A percentile compares a stretch with the other conserved stretches of the same genome.
These are phyloP conservation scores for Paspalum notatum DNA, from an alignment of 176 grass and related monocot species.

Conservation along the genomic window DNA sequence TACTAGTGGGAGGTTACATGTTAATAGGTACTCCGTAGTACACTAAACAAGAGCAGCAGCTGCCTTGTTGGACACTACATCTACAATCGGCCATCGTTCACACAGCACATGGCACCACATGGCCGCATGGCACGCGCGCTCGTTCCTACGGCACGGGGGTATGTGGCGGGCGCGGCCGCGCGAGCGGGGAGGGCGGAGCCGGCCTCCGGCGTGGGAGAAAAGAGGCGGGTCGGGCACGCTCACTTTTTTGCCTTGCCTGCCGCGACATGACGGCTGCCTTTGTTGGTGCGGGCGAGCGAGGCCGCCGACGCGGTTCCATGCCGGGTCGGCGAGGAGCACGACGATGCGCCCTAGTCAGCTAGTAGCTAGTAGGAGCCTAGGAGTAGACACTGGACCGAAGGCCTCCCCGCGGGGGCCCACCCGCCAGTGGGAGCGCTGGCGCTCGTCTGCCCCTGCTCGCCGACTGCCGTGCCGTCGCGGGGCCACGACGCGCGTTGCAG, in stretches of 20 bases:
- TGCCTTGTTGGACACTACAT: background rate
- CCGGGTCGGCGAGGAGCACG: slow-evolving; percentile 56
- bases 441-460: background rate
- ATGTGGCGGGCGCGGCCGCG: too few relatives aligned
- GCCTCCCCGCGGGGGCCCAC: background rate
- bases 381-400: background rate
- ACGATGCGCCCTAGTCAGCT: background rate
- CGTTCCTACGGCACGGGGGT: background rate
- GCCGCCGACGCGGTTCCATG: slow-evolving; percentile 18
- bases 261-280: slow-evolving; percentile 8
- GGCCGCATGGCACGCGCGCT: background rate
- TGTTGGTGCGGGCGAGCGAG: too few relatives aligned
- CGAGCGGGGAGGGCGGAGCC: too few relatives aligned
- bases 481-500: too few relatives aligned
- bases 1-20: too few relatives aligned
- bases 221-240: background rate
- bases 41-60: background rate
- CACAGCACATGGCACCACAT: slow-evolving; percentile 17
- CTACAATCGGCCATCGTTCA: background rate
- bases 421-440: background rate
- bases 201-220: background rate
- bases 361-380: background rate
- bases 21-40: too few relatives aligned
- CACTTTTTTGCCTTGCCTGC: slow-evolving; percentile 10
- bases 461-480: too few relatives aligned